Evolutionary conservation across 2,329 filamentous ascomycete genomes (phyloP), one percentile per base, ranked within the genome.

Genomic region (Leptoxyphium fumago): DNA sequence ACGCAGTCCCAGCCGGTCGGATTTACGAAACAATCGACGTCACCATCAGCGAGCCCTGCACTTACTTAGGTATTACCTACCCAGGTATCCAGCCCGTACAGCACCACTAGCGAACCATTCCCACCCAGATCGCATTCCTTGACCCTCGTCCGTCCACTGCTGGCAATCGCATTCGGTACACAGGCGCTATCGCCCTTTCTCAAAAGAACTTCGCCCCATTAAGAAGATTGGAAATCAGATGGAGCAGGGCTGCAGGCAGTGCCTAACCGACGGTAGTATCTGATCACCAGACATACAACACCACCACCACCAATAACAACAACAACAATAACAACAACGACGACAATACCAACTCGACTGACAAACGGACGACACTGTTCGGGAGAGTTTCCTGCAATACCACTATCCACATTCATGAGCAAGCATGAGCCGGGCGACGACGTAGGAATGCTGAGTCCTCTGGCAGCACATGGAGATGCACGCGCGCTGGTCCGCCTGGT

Each of bases 401-500:
- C 15, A 40, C 36, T 30, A 38, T 47, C 56, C 50, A 61, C 48
- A 59, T 68, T 65, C 54, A 70, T 70, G 67, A 59, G 62, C 50
- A 52, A 60, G 53, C 49, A 65, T 65, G 64, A 50, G 29, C 43
- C 48, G 43, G 41, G 53, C 29, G 44, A 48, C 46, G 60, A 61
- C 49, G 40, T 43, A 52, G 52, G 51, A 60, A 59, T 45, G 52
- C 55, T 43, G 53, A 50, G 39, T 61, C 60, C 43, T 40, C 61
- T 75, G 47, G 65, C 68, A 49, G 69, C 73, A 29, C 64, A 70
- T 50, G 64, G 67, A 49, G 70, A 80, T 58, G 73, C 76, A 14
- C 72, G 82, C 50, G 67, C 74, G 45, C 68, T 87, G 44, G 71
- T 93, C 48, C 79, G 80, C 38, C 67, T 91, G 36, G 72, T 91